Evolutionary conservation across 2,329 filamentous ascomycete genomes (phyloP), one percentile per base, ranked within the genome.

Genomic region (Didymella exigua): DNA sequence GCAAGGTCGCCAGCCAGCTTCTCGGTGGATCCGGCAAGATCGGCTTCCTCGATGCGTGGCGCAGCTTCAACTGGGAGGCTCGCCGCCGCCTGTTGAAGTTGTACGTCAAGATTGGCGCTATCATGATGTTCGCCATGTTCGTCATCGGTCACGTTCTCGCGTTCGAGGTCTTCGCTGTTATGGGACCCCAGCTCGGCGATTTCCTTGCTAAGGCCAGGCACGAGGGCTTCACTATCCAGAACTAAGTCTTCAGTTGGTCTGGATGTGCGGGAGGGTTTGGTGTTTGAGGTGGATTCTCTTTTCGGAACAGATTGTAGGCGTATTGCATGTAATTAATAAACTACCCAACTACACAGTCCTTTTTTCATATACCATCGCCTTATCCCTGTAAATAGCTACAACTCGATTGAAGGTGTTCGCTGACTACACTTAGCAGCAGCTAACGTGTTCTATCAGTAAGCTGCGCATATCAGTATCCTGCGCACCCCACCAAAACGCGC

Each of bases 41-140:
- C 58, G 84, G 88, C 34, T 83, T 93, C 68, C 73, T 84, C 44
- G 89, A 93, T 66, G 92, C 91, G 1, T 93, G 91, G 90, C 83
- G 81, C 66, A 90, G 86, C 30, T 93, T 96, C 74, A 85, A 88
- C 72, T 84, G 84, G 74, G 80, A 85, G 56, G 86, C 90, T 38
- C 88, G 91, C 75, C 79, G 86, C 62, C 86, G 92, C 51, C 82
- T 96, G 44, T 75, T 92, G 69, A 87, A 89, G 76, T 82, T 95
- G 27, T 89, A 91, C 66, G 77, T 82, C 76, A 96, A 96, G 84
- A 81, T 88, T 64, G 80, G 86, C 59, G 73, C 79, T 29, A 80
- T 91, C 51, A 42, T 71, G 18, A 49, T 84, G 14, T 81, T 75
- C 3, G 64, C 83, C 13, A 70, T 77, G 21, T 24, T 84, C 4